Conservation (phyloP, 1,284 basidiomycete genomes). For the Heimioporus retisporus region DNA sequence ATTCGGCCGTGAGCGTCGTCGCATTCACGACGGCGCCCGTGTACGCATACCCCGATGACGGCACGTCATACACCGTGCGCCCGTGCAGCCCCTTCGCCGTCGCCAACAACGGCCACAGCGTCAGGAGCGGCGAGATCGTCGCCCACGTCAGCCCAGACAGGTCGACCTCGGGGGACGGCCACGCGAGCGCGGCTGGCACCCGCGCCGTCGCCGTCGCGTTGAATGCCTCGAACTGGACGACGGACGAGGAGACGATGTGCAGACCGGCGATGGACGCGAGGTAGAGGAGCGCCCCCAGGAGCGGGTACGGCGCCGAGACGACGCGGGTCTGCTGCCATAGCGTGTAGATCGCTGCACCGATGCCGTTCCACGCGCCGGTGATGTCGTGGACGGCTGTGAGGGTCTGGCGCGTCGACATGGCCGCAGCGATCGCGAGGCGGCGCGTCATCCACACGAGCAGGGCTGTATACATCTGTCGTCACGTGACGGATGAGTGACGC, state of each 20-base stretch:
- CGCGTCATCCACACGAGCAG: constrained; percentile 21
- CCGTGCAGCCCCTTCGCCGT: constrained; percentile 21
- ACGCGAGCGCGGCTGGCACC: constrained; percentile 16
- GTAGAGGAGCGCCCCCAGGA: constrained; percentile 12
- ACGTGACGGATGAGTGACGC: no score
- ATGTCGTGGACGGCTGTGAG: constrained; percentile 19
- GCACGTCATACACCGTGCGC: constrained; percentile 23
- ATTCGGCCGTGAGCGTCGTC: constrained; percentile 20
- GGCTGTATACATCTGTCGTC: constrained; percentile 22
- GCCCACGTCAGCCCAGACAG: constrained; percentile 15
- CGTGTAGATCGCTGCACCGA: constrained; percentile 22
- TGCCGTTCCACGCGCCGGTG: constrained; percentile 27
- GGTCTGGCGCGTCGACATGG: constrained; percentile 16
- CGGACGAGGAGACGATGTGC: constrained; percentile 31
- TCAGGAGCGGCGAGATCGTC: background rate
- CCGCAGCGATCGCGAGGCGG: constrained; percentile 4
- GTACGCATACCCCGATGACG: constrained; percentile 1
- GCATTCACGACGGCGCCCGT: constrained; percentile 19
- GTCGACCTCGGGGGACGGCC: constrained; percentile 7
- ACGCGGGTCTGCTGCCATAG: constrained; percentile 31
- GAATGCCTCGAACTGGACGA: constrained; percentile 31
- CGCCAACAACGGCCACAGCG: constrained; percentile 9
- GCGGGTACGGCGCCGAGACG: constrained; percentile 4
- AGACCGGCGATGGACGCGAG: constrained; percentile 20
- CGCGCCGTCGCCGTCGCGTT: background rate